phyloP scores from a whole-genome alignment of 2,329 filamentous ascomycete genomes.

The Cercospora sesami region DNA sequence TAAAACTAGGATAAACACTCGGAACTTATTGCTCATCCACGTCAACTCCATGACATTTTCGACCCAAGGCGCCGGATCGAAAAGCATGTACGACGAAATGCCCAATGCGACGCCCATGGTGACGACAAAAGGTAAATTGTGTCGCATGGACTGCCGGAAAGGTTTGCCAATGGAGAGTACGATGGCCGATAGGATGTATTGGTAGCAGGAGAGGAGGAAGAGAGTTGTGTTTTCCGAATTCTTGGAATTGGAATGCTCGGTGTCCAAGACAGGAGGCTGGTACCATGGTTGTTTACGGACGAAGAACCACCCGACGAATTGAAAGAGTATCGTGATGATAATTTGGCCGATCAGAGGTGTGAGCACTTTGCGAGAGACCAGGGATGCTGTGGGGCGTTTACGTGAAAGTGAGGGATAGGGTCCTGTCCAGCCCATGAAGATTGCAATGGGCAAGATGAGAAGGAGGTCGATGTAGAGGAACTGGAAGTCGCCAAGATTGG shows the following conservation, averaged over 20 bases:
- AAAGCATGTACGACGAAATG: constrained; percentile 76
- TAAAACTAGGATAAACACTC: constrained; percentile 68
- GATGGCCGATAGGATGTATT: constrained; percentile 88
- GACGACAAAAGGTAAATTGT: constrained; percentile 82
- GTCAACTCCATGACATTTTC: constrained; percentile 81
- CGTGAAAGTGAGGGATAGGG: constrained; percentile 73
- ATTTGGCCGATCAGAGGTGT: constrained; percentile 90
- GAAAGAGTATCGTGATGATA: constrained; percentile 72
- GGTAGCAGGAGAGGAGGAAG: constrained; percentile 88
- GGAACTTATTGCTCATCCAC: constrained; percentile 69
- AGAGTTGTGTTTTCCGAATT: constrained; percentile 93
- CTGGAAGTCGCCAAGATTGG: constrained; percentile 95
- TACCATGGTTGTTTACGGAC: constrained; percentile 85
- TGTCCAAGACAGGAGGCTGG: constrained; percentile 73
- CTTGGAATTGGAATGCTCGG: constrained; percentile 76
- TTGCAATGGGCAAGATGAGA: constrained; percentile 90
- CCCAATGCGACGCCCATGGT: constrained; percentile 70
- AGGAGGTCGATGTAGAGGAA: constrained; percentile 94
- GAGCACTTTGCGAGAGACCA: constrained; percentile 90
- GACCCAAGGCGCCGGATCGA: constrained; percentile 70
- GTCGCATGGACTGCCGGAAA: constrained; percentile 75
- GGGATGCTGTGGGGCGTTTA: constrained; percentile 86
- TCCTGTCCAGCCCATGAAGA: constrained; percentile 98
- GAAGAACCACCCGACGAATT: constrained; percentile 69
- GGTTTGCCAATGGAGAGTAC: constrained; percentile 89